A percentile compares a stretch with the other conserved stretches of the same genome.
Evolutionary conservation across 2,329 filamentous ascomycete species (phyloP).

Genomic region (Aspergillus pseudoterreus): DNA sequence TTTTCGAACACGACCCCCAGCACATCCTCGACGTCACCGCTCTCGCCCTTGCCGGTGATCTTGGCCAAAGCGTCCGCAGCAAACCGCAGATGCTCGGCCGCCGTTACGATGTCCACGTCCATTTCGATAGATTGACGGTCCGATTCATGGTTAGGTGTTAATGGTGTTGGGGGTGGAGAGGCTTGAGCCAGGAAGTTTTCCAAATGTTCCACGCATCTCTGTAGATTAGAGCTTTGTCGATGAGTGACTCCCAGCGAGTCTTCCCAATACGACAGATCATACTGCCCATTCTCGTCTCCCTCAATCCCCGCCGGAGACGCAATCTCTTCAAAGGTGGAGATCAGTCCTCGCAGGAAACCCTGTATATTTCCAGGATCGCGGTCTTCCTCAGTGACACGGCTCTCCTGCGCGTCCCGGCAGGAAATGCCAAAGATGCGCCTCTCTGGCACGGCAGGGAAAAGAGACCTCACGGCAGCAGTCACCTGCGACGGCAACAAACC

Average conservation of each 20-base stretch:
- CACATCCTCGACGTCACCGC: constrained; percentile 90
- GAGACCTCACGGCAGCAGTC: constrained; percentile 37
- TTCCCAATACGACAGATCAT: constrained; percentile 66
- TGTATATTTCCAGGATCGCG: constrained; percentile 64
- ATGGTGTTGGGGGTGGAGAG: constrained; percentile 7
- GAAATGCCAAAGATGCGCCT: constrained; percentile 64
- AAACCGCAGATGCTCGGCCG: constrained; percentile 80
- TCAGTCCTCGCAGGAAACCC: constrained; percentile 63
- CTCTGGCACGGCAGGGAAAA: constrained; percentile 41
- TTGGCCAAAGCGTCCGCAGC: constrained; percentile 76
- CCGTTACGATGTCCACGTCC: constrained; percentile 75
- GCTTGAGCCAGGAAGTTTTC: constrained; percentile 67
- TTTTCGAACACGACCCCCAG: constrained; percentile 97
- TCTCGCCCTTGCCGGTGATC: constrained; percentile 82
- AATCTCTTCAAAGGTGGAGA: constrained; percentile 59
- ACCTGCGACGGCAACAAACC: constrained; percentile 18
- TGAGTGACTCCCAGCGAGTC: constrained; percentile 88
- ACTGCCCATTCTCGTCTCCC: constrained; percentile 33
- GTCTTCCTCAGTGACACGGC: constrained; percentile 3
- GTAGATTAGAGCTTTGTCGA: constrained; percentile 78
- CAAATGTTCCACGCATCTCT: constrained; percentile 67
- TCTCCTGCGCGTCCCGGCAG: constrained; percentile 58
- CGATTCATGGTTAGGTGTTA: constrained; percentile 14
- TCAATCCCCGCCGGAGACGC: constrained; percentile 35
- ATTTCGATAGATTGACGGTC: constrained; percentile 14